Evolutionary conservation across 148 eudicot genomes (phyloP).

Genomic region (Fagopyrum homotropicum): DNA sequence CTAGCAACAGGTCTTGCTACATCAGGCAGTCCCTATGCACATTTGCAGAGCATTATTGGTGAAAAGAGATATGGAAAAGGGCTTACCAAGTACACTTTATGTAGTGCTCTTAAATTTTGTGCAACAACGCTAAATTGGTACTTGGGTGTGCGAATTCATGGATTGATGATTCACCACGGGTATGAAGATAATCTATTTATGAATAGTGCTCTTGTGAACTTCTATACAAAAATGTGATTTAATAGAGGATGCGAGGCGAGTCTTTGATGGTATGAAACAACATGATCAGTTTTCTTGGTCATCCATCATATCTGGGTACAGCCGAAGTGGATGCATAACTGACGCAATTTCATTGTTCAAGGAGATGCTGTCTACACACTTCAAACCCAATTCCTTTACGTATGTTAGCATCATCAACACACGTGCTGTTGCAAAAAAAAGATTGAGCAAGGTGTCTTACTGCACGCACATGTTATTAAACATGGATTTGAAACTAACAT

Average conservation of each 20-base stretch:
- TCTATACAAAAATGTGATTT: constrained; percentile 33
- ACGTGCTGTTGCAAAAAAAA: constrained; percentile 17
- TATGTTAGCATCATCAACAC: constrained; percentile 31
- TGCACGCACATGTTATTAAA: constrained; percentile 35
- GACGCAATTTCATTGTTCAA: constrained; percentile 29
- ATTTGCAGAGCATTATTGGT: not conserved
- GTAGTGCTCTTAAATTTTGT: constrained; percentile 27
- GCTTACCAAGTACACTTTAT: constrained; percentile 28
- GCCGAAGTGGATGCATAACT: constrained; percentile 20
- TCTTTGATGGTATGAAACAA: constrained; percentile 31
- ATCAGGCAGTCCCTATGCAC: not conserved
- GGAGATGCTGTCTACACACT: constrained; percentile 23
- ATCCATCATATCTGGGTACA: constrained; percentile 32
- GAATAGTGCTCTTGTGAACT: constrained; percentile 31
- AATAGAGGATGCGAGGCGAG: constrained; percentile 28
- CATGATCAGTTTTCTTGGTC: constrained; percentile 46
- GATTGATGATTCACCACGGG: constrained; percentile 25
- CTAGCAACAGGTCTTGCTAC: not conserved
- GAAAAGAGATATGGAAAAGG: constrained; percentile 13
- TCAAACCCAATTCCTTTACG: constrained; percentile 36
- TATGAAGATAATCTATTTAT: constrained; percentile 26
- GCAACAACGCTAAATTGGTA: constrained; percentile 23
- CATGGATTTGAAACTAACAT: constrained; percentile 22
- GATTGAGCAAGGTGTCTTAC: constrained; percentile 21
- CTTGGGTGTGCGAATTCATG: constrained; percentile 35